Conservation (phyloP, 1,139 yeast genomes). For the Debaryomycetaceae sp. region DNA sequence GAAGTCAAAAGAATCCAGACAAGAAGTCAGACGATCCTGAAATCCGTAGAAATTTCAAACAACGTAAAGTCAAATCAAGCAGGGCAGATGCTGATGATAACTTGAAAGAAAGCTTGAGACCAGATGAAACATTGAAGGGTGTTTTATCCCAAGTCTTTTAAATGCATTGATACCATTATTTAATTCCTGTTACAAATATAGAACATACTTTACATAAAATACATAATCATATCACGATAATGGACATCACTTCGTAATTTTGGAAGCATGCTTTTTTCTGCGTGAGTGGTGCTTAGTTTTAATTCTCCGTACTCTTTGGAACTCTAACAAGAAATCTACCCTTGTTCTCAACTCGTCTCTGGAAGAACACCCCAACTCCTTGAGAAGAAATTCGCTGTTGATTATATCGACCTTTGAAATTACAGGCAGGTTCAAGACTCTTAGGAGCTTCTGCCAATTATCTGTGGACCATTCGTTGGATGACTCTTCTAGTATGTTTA, state of each 20-base stretch:
- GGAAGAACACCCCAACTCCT: constrained; percentile 16
- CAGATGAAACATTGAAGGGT: constrained; percentile 39
- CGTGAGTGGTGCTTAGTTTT: not conserved
- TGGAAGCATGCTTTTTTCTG: not conserved
- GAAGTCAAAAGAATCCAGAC: constrained; percentile 26
- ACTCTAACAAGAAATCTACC: constrained; percentile 19
- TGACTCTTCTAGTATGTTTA: not conserved
- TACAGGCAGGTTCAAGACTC: constrained; percentile 15
- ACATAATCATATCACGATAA: not conserved
- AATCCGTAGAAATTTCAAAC: constrained; percentile 56
- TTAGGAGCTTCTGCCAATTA: constrained; percentile 23
- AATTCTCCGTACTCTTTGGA: constrained; percentile 7
- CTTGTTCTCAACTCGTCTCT: constrained; percentile 20
- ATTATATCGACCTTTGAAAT: constrained; percentile 19
- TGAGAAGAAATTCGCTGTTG: constrained; percentile 17
- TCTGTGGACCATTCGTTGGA: constrained; percentile 17
- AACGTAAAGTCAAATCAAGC: constrained; percentile 58
- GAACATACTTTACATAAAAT: not conserved
- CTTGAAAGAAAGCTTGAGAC: constrained; percentile 43
- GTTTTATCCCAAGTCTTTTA: constrained; percentile 41
- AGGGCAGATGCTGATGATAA: constrained; percentile 59
- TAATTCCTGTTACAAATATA: not conserved
- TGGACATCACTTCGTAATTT: constrained; percentile 1
- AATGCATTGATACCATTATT: not conserved
- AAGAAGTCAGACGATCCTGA: constrained; percentile 21